Conservation (phyloP, 305 asterid genomes). For the Fraxinus sp. region DNA sequence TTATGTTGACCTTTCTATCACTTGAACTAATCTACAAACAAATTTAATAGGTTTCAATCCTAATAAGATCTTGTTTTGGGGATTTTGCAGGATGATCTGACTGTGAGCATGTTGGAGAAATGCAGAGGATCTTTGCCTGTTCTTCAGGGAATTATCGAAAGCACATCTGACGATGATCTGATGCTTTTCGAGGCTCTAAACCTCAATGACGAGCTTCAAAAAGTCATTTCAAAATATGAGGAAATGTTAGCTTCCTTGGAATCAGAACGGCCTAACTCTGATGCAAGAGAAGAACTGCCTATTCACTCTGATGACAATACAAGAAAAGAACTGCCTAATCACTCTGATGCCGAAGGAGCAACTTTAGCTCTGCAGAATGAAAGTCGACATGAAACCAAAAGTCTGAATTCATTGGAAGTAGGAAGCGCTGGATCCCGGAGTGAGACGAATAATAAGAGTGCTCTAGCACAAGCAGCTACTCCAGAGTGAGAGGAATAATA, state of each 20-base stretch:
- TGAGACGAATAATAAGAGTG: neutral
- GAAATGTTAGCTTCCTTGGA: slow-evolving; percentile 58
- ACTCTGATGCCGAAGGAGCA: slow-evolving; percentile 27
- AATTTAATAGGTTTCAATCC: neutral
- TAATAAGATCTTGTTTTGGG: neutral
- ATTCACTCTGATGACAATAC: slow-evolving; percentile 27
- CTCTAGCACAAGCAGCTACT: neutral
- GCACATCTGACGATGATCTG: slow-evolving; percentile 74
- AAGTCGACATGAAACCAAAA: slow-evolving; percentile 25
- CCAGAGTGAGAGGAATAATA: neutral
- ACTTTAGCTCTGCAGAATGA: slow-evolving; percentile 25
- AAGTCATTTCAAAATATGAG: slow-evolving; percentile 46
- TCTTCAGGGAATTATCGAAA: slow-evolving; percentile 70
- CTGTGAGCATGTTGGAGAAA: slow-evolving; percentile 64
- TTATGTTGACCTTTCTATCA: neutral
- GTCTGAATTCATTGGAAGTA: slow-evolving; percentile 24
- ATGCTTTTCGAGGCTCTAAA: slow-evolving; percentile 84
- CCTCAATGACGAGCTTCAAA: slow-evolving; percentile 84
- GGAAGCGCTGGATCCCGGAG: slow-evolving; percentile 25
- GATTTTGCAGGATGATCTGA: slow-evolving; percentile 71
- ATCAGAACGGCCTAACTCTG: slow-evolving; percentile 33
- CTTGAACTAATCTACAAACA: neutral
- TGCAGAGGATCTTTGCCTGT: slow-evolving; percentile 72
- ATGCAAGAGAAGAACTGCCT: slow-evolving; percentile 28
- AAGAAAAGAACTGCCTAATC: slow-evolving; percentile 33